Evolutionary conservation across 179 eudicot genomes (phyloP).

Genomic region (Carnegiea gigantea): DNA sequence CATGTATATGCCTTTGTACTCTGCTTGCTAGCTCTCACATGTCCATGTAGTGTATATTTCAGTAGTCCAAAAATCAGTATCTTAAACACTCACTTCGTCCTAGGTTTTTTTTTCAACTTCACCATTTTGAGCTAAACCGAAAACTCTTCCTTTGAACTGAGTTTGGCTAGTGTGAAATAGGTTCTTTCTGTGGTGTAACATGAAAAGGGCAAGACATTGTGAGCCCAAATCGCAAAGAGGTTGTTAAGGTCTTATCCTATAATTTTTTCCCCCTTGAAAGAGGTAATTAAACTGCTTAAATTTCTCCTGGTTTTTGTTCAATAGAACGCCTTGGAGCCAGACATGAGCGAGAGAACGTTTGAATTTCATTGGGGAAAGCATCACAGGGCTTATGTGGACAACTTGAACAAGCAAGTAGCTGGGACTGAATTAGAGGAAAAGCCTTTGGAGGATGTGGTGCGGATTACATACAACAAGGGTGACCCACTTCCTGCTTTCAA

Average conservation of each 20-base stretch:
- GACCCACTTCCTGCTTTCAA: constrained; percentile 78
- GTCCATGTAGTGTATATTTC: no score
- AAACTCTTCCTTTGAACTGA: neutral
- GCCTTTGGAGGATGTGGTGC: constrained; percentile 60
- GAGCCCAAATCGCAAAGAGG: neutral
- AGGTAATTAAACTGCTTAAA: neutral
- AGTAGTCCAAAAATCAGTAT: no score
- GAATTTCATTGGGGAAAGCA: constrained; percentile 97
- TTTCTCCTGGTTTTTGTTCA: neutral
- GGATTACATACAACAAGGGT: constrained; percentile 73
- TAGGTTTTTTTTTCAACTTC: neutral
- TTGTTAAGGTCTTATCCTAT: neutral
- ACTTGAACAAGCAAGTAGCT: constrained; percentile 84
- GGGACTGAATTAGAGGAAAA: constrained; percentile 75
- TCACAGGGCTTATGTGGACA: constrained; percentile 84
- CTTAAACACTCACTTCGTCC: neutral
- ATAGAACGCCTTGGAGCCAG: constrained; percentile 93
- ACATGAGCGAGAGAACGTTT: constrained; percentile 81
- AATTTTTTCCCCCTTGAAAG: neutral
- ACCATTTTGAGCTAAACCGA: neutral
- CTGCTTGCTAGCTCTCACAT: no score
- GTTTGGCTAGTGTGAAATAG: neutral
- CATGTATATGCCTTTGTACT: no score
- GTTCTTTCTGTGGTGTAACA: neutral
- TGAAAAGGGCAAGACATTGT: neutral